Evolutionary conservation across 345 rosid species (phyloP), one percentile per base, ranked within the genome.

Genomic region (Aurinia saxatilis): DNA sequence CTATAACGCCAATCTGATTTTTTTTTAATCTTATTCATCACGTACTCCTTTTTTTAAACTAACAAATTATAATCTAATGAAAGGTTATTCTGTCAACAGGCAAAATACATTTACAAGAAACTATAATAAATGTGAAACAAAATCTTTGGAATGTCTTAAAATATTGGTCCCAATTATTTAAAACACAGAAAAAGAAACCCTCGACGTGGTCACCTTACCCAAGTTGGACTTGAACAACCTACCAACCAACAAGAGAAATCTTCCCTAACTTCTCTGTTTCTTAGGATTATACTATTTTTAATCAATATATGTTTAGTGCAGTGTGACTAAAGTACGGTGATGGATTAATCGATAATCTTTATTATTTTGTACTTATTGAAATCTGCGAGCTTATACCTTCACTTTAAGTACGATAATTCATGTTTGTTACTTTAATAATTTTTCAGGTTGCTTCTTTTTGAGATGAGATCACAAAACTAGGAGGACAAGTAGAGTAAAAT

Each of bases 171-270:
- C 5, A 18, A n/a, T 37, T 8, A 21, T 7, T 19, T 36, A 19
- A 18, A 10, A n/a, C 31, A 4, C 31, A 27, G 7, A 55, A 17
- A 21, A 36, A 17, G 6, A 59, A 17, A 31, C 19, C 51, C 25
- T 8, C 31, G 19, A 18, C 42, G 25, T 59, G 64, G 38, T 59
- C 42, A 19, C 42, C 42, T 33, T n/a, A n/a, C 33, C 33, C 13
- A 45, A 40, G 14, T 30, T 59, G 13, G 65, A 60, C 65, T 60
- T 45, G 21, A 33, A 45, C 54, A 60, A 60, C n/a, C n/a, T n/a
- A 2, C 46, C 33, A 2, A 23, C 27, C 42, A 57, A n/a, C 31
- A 44, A 18, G 10, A 33, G n/a, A 46, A 35, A 46, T 4, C 23
- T 34, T 13, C 14, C 18, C 23, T 44, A 19, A 46, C 12, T 58